Base-by-base conservation (phyloP, 2,329 filamentous ascomycete species). In the Fonsecaea pedrosoi region DNA sequence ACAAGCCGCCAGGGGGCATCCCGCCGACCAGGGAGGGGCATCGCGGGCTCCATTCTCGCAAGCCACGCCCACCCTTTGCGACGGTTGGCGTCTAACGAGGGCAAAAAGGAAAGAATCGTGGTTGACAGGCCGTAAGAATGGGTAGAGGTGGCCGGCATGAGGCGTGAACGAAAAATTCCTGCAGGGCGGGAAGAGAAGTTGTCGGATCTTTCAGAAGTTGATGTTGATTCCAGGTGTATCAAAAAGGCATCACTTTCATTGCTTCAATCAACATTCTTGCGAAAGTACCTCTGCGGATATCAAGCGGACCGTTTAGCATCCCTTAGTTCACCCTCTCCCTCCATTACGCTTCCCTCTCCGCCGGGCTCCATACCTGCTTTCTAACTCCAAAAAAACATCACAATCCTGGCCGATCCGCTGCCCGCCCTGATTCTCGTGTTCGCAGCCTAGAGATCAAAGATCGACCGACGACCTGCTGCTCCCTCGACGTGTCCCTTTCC, bases 341-440 rank as follows among this genome's bases (percentile, higher is more conserved):
- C 42, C 40, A 45, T 61, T 30, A 34, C 57, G 48, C 48, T 25
- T 40, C 34, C 48, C 59, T 50, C 34, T 30, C 59, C 59, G 59
- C 59, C 32, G 21, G 59, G 48, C 59, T 61, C 59, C 59, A 61
- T 61, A 38, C 45, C 21, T 50, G 18, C 32, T 61, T 12, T 25
- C 59, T 35, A 42, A 54, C 48, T 57, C 64, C 60, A 63, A 63
- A 50, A 68, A 54, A 53, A 61, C 60, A 55, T 50, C 48, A 56
- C 57, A 59, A 63, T 59, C 66, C 66, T 65, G 45, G 66, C 62
- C 60, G 57, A 62, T 60, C 67, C 56, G 63, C 42, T 7, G 48
- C 59, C 59, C 48, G 59, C 63, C 32, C 48, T 58, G 59, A 21
- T 42, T 34, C 66, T 65, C 63, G 54, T 66, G 38, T 58, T 62